Evolutionary conservation across 768 basidiomycete species (phyloP).

Genomic region (Mycena vitilis): DNA sequence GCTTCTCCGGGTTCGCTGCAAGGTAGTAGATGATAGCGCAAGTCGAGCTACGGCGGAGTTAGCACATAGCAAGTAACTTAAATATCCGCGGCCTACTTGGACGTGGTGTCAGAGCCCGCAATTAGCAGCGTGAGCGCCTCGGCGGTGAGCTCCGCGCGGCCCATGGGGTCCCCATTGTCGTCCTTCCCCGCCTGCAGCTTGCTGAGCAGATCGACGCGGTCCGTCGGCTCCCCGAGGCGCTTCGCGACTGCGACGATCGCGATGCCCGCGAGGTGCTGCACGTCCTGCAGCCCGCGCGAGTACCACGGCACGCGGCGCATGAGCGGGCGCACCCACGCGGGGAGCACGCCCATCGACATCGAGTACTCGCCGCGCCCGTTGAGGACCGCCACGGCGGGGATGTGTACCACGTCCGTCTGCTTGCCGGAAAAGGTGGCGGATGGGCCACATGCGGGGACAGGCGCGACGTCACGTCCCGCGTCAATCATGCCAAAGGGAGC

Average conservation of each 20-base stretch:
- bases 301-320: slow-evolving; percentile 80
- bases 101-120: slow-evolving; percentile 93
- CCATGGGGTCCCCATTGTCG: slow-evolving; percentile 83
- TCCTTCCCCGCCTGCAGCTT: slow-evolving; percentile 86
- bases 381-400: slow-evolving; percentile 87
- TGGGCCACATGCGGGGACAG: slow-evolving; percentile 69
- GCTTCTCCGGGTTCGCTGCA: slow-evolving; percentile 61
- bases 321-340: slow-evolving; percentile 76
- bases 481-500: slow-evolving; percentile 90
- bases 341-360: slow-evolving; percentile 84
- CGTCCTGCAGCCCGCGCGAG: slow-evolving; percentile 70
- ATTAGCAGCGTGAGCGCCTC: slow-evolving; percentile 90
- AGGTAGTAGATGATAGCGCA: slow-evolving; percentile 87
- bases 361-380: slow-evolving; percentile 91
- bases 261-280: slow-evolving; percentile 80
- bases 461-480: slow-evolving; percentile 77
- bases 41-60: slow-evolving; percentile 69
- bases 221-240: slow-evolving; percentile 74
- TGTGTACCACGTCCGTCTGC: slow-evolving; percentile 63
- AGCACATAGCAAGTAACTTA: not conserved
- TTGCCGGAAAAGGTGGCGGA: slow-evolving; percentile 65
- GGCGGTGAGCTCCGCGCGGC: slow-evolving; percentile 85
- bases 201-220: slow-evolving; percentile 83
- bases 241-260: slow-evolving; percentile 85
- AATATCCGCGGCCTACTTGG: slow-evolving; percentile 68